Percentiles rank a stretch among this genome's conserved stretches.
Evolutionary conservation across 306 rosid genomes (phyloP).

Genomic region (Hippophae tibetana): DNA sequence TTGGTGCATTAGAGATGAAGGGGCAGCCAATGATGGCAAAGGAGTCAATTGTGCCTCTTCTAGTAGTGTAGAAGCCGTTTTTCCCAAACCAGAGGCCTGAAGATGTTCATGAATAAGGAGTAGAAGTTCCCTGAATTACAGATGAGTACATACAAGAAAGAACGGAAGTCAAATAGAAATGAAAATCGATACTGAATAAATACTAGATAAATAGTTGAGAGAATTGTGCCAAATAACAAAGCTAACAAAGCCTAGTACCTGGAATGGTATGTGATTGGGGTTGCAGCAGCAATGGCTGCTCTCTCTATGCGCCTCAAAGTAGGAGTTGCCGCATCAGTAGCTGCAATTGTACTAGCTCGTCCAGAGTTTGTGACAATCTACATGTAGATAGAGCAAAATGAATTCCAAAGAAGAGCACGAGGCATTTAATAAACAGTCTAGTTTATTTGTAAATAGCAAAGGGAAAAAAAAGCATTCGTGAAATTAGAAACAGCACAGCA

Average conservation of each 20-base stretch:
- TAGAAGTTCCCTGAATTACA: constrained; percentile 71
- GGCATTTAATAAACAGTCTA: background rate
- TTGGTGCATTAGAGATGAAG: constrained; percentile 62
- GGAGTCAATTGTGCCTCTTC: constrained; percentile 96
- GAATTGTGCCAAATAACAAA: constrained; percentile 7
- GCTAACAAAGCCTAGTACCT: constrained; percentile 40
- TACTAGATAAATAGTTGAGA: constrained; percentile 5
- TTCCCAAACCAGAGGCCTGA: constrained; percentile 76
- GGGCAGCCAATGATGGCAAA: constrained; percentile 64
- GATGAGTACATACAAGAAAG: constrained; percentile 11
- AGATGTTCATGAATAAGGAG: constrained; percentile 91
- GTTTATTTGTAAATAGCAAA: background rate
- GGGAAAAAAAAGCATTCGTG: too few relatives aligned
- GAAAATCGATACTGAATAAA: background rate
- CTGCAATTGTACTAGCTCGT: constrained; percentile 92
- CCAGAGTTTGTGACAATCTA: constrained; percentile 97
- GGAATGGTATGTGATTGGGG: constrained; percentile 93
- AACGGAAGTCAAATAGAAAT: constrained; percentile 13
- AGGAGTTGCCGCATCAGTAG: constrained; percentile 97
- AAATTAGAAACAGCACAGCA: too few relatives aligned
- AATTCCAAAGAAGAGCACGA: background rate
- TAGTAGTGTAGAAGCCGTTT: constrained; percentile 59
- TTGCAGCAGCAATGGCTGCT: constrained; percentile 99
- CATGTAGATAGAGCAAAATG: constrained; percentile 14
- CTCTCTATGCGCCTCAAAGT: constrained; percentile 99